phyloP scores from a whole-genome alignment of 192 early-diverging fungal species.

The Glomus cerebriforme region DNA sequence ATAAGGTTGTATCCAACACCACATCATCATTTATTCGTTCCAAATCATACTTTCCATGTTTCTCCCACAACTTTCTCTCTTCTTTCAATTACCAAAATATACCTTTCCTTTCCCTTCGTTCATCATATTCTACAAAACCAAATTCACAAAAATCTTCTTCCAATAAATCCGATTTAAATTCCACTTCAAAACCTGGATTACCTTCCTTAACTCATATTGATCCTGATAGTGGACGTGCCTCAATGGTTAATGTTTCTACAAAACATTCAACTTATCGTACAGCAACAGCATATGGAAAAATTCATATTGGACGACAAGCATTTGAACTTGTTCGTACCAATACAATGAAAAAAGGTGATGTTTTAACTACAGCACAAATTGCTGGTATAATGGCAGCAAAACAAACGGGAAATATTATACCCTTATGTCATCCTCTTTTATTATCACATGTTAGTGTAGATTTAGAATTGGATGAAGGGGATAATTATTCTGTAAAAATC shows the following conservation, averaged over 20 bases:
- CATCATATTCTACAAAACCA: constrained; percentile 2
- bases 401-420: constrained; percentile 77
- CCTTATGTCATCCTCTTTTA: constrained; percentile 83
- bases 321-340: constrained; percentile 67
- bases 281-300: constrained; percentile 72
- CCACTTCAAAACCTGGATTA: background rate
- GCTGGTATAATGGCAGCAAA: constrained; percentile 94
- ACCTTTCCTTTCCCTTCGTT: background rate
- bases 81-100: background rate
- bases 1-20: background rate
- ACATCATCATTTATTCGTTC: background rate
- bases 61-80: background rate
- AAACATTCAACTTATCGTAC: constrained; percentile 72
- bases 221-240: constrained; percentile 65
- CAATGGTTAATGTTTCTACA: constrained; percentile 85
- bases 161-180: background rate
- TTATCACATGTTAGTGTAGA: constrained; percentile 73
- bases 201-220: constrained; percentile 75
- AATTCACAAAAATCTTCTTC: background rate
- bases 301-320: constrained; percentile 67
- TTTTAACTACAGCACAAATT: constrained; percentile 81
- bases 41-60: background rate
- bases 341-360: constrained; percentile 84
- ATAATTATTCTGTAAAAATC: constrained; percentile 61
- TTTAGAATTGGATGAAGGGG: constrained; percentile 53